phyloP scores from a whole-genome alignment of 202 grass and related monocot species.

The Hordeum pubiflorum region DNA sequence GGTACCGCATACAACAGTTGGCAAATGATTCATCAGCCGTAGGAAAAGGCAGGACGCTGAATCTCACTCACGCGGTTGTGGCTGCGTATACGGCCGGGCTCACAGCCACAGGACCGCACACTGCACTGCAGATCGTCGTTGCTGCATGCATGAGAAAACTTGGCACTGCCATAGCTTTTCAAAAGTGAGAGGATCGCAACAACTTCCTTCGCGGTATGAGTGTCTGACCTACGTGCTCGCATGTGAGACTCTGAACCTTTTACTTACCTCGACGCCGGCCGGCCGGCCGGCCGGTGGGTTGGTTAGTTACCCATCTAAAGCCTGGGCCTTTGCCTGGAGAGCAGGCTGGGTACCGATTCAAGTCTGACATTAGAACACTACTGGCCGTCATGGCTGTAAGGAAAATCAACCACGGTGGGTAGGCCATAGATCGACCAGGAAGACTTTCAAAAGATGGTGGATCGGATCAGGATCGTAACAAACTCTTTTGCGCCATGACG shows the following conservation, averaged over 20 bases:
- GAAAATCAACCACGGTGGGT: not conserved
- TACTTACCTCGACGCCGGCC: not conserved
- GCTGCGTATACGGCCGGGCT: not conserved
- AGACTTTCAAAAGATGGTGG: conserved; percentile 15
- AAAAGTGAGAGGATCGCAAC: conserved; percentile 9
- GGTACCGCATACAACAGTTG: too few species aligned
- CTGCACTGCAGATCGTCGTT: not conserved
- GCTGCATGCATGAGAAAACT: not conserved
- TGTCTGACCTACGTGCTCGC: not conserved
- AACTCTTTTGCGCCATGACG: not conserved
- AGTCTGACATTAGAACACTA: conserved; percentile 1
- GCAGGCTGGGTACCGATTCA: not conserved
- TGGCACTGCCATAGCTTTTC: not conserved
- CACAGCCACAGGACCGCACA: not conserved
- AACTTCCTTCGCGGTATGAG: not conserved
- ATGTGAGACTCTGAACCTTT: not conserved
- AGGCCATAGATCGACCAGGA: not conserved
- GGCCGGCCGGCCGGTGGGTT: not conserved
- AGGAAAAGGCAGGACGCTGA: not conserved
- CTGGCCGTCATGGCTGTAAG: not conserved
- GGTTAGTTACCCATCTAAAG: conserved; percentile 8
- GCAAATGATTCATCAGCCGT: not conserved
- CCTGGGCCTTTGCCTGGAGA: not conserved
- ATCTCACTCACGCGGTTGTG: not conserved
- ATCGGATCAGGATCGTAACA: not conserved